Base-by-base conservation (phyloP, 2,329 filamentous ascomycete species). In the Hypoxylon sp. region DNA sequence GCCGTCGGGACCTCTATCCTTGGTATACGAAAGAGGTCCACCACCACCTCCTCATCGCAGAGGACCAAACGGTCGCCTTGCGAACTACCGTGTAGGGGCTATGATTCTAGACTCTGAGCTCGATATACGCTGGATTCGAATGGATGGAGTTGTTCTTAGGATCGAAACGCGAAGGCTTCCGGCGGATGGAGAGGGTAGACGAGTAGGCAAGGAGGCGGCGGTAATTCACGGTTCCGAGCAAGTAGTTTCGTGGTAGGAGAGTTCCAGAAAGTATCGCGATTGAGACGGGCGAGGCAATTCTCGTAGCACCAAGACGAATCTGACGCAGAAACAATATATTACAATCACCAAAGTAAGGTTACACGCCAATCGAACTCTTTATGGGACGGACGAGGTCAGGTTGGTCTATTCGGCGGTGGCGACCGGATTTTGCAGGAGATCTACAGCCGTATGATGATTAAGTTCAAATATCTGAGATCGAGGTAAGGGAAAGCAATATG, bases 1-100 rank as follows among this genome's bases (percentile, higher is more conserved):
- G 55, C 57, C 59, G 28, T 62, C 65, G 64, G 53, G 64, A 69
- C 73, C 71, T 73, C 67, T 70, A 73, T 69, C 70, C 70, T 72
- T 70, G 65, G 58, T 71, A 68, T 70, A 64, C 69, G 67, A 71
- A 71, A 67, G 71, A 76, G 73, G 73, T 71, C 74, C 73, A 71
- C 74, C 74, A 69, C 73, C 75, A 70, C 73, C 74, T 71, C 75
- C 75, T 76, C 75, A 77, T 77, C 74, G 74, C 75, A 75, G 69
- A 74, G 70, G 74, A 76, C 75, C 75, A 61, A 71, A 63, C 64
- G 73, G 74, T 70, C 74, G 65, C 73, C 68, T 73, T 61, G 65
- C 72, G 69, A 67, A 52, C 60, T 58, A 38, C 58, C 48, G 33
- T 60, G n/a, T 30, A 62, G 9, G 48, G 18, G 40, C 38, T 61